Evolutionary conservation across 139 green algal genomes (phyloP).

Genomic region (Closterium sp.): DNA sequence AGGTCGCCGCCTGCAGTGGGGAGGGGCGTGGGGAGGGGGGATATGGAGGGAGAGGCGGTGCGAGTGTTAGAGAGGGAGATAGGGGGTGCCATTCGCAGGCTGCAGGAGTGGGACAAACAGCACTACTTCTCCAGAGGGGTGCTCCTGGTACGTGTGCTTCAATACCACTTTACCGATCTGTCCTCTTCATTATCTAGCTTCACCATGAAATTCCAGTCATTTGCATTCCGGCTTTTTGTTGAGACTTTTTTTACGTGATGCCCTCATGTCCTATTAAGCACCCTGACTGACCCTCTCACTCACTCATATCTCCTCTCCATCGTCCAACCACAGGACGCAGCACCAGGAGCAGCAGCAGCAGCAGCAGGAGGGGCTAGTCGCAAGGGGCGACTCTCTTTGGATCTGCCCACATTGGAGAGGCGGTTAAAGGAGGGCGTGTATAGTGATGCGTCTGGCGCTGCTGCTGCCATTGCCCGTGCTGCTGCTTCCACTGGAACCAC

Average conservation of each 20-base stretch:
- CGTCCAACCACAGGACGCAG: neutral
- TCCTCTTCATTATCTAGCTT: too few species aligned
- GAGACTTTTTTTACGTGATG: too few species aligned
- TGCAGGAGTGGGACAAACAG: slow-evolving; percentile 27
- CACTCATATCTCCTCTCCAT: neutral
- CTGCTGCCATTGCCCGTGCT: neutral
- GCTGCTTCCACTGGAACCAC: neutral
- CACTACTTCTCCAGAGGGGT: slow-evolving; percentile 15
- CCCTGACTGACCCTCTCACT: too few species aligned
- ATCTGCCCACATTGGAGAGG: neutral
- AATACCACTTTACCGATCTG: too few species aligned
- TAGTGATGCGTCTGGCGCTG: neutral
- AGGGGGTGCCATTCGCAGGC: slow-evolving; percentile 9
- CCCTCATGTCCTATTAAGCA: too few species aligned
- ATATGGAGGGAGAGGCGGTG: neutral
- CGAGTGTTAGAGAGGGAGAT: slow-evolving; percentile 28
- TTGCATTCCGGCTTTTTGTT: too few species aligned
- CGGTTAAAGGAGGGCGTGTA: neutral
- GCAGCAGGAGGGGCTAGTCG: neutral
- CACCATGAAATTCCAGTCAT: too few species aligned
- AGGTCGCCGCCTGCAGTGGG: neutral
- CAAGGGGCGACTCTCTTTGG: neutral
- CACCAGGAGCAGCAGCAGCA: neutral
- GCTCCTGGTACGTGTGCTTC: neutral
- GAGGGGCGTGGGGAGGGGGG: neutral